phyloP scores from a whole-genome alignment of 129 eudicot genomes.

The Cynara cardunculus region DNA sequence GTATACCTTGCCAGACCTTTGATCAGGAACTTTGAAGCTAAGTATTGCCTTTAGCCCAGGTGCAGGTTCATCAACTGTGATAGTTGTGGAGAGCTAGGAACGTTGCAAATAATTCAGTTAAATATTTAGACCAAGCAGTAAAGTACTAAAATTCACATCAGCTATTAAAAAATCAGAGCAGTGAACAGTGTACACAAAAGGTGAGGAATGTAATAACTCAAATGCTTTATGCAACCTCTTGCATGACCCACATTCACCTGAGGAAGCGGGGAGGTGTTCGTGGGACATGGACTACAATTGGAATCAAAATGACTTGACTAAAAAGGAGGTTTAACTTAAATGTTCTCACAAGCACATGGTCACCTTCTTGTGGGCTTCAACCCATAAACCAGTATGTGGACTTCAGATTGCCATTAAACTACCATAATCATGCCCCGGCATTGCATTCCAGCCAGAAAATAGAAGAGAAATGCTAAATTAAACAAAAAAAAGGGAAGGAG shows the following conservation, averaged over 20 bases:
- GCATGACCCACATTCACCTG: background rate
- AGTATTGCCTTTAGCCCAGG: constrained; percentile 81
- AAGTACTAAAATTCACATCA: background rate
- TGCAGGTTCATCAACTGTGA: constrained; percentile 66
- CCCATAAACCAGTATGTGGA: background rate
- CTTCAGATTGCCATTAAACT: background rate
- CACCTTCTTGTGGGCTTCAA: background rate
- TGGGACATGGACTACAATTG: too few species aligned
- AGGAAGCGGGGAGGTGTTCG: background rate
- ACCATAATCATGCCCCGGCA: constrained; percentile 1
- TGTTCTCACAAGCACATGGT: background rate
- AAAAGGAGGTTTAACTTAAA: background rate
- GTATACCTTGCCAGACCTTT: constrained; percentile 81
- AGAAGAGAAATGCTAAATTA: background rate
- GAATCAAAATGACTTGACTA: background rate
- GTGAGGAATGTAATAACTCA: background rate
- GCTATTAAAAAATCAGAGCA: background rate
- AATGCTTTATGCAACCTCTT: background rate
- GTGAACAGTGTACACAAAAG: background rate
- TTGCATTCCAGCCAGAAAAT: constrained; percentile 4
- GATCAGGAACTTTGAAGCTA: constrained; percentile 82
- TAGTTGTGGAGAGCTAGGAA: constrained; percentile 58
- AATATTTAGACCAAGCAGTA: background rate
- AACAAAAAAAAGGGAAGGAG: background rate
- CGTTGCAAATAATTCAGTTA: constrained; percentile 7